These are phyloP conservation scores for Taphrina flavorubra DNA, from an alignment of 1,139 yeast genomes.

Conservation along the genomic window DNA sequence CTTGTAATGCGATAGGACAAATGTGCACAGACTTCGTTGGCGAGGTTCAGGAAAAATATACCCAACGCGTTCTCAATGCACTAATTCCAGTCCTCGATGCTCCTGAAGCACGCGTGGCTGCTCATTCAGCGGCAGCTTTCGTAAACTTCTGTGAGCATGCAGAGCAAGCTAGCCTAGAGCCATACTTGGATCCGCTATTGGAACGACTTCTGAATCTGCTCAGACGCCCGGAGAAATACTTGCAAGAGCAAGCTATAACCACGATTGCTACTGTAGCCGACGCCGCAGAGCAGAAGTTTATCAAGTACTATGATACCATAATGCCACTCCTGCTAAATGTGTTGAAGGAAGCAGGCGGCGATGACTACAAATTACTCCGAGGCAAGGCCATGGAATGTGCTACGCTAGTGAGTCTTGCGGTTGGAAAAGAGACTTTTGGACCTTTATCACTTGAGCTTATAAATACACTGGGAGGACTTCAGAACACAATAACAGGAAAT, in stretches of 20 bases:
- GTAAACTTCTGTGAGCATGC: slow-evolving; percentile 96
- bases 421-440: slow-evolving; percentile 85
- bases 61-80: slow-evolving; percentile 81
- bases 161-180: slow-evolving; percentile 81
- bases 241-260: slow-evolving; percentile 95
- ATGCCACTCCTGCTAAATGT: slow-evolving; percentile 89
- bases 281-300: slow-evolving; percentile 89
- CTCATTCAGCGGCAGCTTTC: slow-evolving; percentile 98
- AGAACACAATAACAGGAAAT: slow-evolving; percentile 54
- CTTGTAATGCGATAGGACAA: slow-evolving; percentile 96
- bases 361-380: slow-evolving; percentile 76
- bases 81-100: slow-evolving; percentile 64
- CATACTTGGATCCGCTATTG: slow-evolving; percentile 81
- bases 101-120: slow-evolving; percentile 69
- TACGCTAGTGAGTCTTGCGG: slow-evolving; percentile 93
- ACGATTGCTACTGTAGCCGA: slow-evolving; percentile 98
- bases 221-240: slow-evolving; percentile 86
- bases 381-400: slow-evolving; percentile 97
- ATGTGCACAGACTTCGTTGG: slow-evolving; percentile 98
- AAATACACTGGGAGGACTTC: slow-evolving; percentile 73
- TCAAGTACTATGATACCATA: slow-evolving; percentile 89
- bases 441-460: slow-evolving; percentile 78
- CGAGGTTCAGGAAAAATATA: slow-evolving; percentile 78
- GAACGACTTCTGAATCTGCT: slow-evolving; percentile 74
- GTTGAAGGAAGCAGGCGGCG: slow-evolving; percentile 71